These are phyloP conservation scores for Zymoseptoria passerinii DNA, from an alignment of 2,329 filamentous ascomycete genomes.

Conservation along the genomic window DNA sequence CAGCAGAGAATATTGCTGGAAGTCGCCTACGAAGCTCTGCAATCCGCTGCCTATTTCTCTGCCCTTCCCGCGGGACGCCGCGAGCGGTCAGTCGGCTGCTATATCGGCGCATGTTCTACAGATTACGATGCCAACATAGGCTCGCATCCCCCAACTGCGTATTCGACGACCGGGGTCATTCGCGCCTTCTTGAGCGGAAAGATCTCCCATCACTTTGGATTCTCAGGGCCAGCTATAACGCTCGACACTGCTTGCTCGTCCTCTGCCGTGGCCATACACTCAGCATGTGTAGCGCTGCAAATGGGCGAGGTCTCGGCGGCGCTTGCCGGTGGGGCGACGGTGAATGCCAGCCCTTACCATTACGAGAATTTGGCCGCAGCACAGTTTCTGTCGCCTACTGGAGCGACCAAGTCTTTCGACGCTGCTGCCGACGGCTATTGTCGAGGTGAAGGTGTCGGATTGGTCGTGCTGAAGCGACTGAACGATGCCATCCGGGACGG, in stretches of 20 bases:
- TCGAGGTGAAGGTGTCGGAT: conserved; percentile 22
- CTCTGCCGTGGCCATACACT: conserved; percentile 26
- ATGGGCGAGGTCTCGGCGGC: conserved; percentile 25
- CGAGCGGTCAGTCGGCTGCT: conserved; percentile 30
- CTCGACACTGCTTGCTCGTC: conserved; percentile 33
- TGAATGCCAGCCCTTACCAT: conserved; percentile 26
- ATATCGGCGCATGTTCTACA: conserved; percentile 28
- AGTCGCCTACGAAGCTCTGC: conserved; percentile 27
- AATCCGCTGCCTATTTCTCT: conserved; percentile 27
- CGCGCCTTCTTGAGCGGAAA: not conserved
- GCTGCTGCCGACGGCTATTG: conserved; percentile 26
- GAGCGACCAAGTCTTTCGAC: conserved; percentile 39
- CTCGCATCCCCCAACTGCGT: conserved; percentile 24
- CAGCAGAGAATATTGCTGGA: conserved; percentile 24
- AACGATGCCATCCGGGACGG: conserved; percentile 26
- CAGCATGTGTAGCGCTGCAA: conserved; percentile 24
- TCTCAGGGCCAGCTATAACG: conserved; percentile 12
- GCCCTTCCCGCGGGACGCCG: not conserved
- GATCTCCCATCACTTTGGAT: not conserved
- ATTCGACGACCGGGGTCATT: conserved; percentile 16
- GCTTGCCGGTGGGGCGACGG: conserved; percentile 32
- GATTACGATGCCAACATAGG: conserved; percentile 33
- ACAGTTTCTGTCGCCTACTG: conserved; percentile 37
- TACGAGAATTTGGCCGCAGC: conserved; percentile 31
- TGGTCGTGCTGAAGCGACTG: conserved; percentile 25